Evolutionary conservation across 352 stramenopile genomes (phyloP).

Genomic region (Peronosclerospora sorghi): DNA sequence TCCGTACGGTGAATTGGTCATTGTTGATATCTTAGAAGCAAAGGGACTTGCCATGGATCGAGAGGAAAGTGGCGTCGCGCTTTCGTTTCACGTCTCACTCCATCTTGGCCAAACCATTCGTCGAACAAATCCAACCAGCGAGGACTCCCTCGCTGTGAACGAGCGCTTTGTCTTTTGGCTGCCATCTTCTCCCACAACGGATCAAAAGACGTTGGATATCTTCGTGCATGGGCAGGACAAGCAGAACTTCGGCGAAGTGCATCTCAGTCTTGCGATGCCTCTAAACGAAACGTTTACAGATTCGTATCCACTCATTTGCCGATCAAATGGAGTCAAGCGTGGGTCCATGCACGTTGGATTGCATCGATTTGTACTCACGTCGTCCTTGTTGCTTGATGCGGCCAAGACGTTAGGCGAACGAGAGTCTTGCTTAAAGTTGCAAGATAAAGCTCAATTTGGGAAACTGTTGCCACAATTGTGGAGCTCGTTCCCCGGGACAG

Average conservation of each 20-base stretch:
- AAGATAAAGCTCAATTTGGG: constrained; percentile 30
- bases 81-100: constrained; percentile 37
- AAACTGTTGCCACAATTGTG: constrained; percentile 47
- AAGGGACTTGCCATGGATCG: constrained; percentile 37
- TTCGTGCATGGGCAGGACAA: constrained; percentile 37
- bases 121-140: constrained; percentile 19
- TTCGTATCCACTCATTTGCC: constrained; percentile 53
- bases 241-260: constrained; percentile 57
- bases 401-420: constrained; percentile 30
- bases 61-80: constrained; percentile 28
- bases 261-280: constrained; percentile 51
- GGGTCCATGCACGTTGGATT: constrained; percentile 36
- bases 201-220: constrained; percentile 33
- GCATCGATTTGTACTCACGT: constrained; percentile 48
- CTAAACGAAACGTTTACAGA: constrained; percentile 56
- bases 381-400: constrained; percentile 32
- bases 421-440: constrained; percentile 33
- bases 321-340: constrained; percentile 43
- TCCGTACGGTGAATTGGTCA: constrained; percentile 54
- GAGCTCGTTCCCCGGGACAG: constrained; percentile 38
- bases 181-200: constrained; percentile 31
- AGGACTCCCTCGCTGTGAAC: constrained; percentile 25
- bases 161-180: constrained; percentile 71
- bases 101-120: constrained; percentile 26
- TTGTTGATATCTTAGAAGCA: constrained; percentile 52